A percentile compares a stretch with the other conserved stretches of the same genome.
Conservation (phyloP, 2,329 filamentous ascomycete genomes). For the Colletotrichum neosansevieriae region DNA sequence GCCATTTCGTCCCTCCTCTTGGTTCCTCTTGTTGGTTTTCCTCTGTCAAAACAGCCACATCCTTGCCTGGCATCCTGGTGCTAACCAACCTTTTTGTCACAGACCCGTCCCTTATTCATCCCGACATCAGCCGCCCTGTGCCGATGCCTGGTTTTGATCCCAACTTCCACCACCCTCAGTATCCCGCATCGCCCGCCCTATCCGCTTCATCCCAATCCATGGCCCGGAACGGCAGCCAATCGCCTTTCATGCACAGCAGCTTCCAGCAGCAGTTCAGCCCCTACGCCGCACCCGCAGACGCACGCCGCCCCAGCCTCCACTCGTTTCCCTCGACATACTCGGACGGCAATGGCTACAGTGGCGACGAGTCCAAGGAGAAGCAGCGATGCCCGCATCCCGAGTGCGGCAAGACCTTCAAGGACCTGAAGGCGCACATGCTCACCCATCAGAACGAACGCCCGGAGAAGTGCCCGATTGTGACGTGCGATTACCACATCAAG, state of each 20-base stretch:
- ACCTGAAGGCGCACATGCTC: slow-evolving; percentile 93
- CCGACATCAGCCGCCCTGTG: slow-evolving; percentile 63
- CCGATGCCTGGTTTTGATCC: slow-evolving; percentile 64
- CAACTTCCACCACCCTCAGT: slow-evolving; percentile 61
- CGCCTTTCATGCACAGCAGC: slow-evolving; percentile 73
- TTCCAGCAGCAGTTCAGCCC: slow-evolving; percentile 68
- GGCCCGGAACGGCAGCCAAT: slow-evolving; percentile 68
- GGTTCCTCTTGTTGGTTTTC: slow-evolving; percentile 66
- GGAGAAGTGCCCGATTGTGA: slow-evolving; percentile 93
- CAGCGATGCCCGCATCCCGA: slow-evolving; percentile 84
- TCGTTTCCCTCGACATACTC: slow-evolving; percentile 77
- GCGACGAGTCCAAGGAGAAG: slow-evolving; percentile 74
- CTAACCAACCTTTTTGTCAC: slow-evolving; percentile 52
- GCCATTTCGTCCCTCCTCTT: slow-evolving; percentile 64
- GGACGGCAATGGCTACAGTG: slow-evolving; percentile 68
- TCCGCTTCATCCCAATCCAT: slow-evolving; percentile 65
- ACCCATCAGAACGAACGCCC: slow-evolving; percentile 92
- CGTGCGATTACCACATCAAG: slow-evolving; percentile 91
- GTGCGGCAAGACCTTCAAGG: slow-evolving; percentile 89
- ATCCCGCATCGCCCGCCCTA: slow-evolving; percentile 73
- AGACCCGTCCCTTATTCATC: slow-evolving; percentile 70
- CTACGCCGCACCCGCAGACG: slow-evolving; percentile 60
- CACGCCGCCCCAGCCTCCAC: slow-evolving; percentile 72
- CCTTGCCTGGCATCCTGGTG: slow-evolving; percentile 40
- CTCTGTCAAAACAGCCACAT: slow-evolving; percentile 47